Evolutionary conservation across 2,329 filamentous ascomycete genomes (phyloP).

Genomic region (Claviceps quebecensis): DNA sequence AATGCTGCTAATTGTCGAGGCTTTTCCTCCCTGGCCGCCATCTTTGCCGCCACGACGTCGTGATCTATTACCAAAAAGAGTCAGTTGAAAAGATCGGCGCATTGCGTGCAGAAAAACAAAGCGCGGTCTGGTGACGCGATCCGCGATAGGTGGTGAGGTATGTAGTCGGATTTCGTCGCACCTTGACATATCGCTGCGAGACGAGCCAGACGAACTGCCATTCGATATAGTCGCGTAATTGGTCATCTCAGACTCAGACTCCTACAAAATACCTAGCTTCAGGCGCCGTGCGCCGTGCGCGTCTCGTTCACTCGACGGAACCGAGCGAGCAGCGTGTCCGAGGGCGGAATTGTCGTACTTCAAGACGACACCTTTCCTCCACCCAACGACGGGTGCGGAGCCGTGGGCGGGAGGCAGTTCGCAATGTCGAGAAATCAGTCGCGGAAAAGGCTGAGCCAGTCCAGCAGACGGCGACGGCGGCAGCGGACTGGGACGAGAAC

Average conservation of each 20-base stretch:
- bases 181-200: conserved; percentile 35
- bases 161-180: conserved; percentile 13
- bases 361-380: neutral
- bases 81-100: neutral
- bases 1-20: conserved; percentile 79
- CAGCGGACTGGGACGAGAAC: neutral
- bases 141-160: neutral
- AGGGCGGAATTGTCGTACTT: neutral
- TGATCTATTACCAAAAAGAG: conserved; percentile 22
- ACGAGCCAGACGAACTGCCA: conserved; percentile 25
- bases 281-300: conserved; percentile 3
- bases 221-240: conserved; percentile 39
- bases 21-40: conserved; percentile 54
- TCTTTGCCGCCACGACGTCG: conserved; percentile 56
- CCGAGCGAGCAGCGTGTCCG: too few species aligned
- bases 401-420: neutral
- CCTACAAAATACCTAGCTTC: conserved; percentile 1
- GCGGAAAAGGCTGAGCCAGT: neutral
- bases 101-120: neutral
- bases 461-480: neutral
- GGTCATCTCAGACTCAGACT: conserved; percentile 29
- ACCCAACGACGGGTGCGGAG: neutral
- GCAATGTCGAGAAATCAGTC: neutral
- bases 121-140: neutral
- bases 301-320: neutral